Percentiles rank a stretch among this genome's conserved stretches.
phyloP scores from a whole-genome alignment of 768 basidiomycete genomes.

The Mrakia blollopis region DNA sequence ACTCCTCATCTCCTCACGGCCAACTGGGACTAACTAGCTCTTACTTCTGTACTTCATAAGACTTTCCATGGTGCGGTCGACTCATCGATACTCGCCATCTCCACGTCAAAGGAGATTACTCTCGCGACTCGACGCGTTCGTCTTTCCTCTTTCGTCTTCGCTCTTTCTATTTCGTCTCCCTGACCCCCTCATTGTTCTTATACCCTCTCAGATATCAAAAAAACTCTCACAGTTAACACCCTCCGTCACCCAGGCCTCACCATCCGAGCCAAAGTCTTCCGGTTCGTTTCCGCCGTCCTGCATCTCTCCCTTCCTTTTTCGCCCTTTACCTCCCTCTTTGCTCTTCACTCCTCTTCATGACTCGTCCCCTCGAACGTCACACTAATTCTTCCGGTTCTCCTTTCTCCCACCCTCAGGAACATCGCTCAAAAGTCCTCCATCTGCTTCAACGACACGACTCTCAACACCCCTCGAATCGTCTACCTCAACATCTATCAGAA shows the following conservation, averaged over 20 bases:
- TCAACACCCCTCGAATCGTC: conserved; percentile 61
- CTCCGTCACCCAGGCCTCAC: conserved; percentile 30
- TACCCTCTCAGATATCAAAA: conserved; percentile 24
- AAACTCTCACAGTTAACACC: conserved; percentile 31
- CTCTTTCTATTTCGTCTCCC: not conserved
- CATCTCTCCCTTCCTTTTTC: not conserved
- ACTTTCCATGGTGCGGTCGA: conserved; percentile 91
- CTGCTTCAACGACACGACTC: conserved; percentile 67
- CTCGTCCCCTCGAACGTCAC: not conserved
- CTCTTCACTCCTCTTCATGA: not conserved
- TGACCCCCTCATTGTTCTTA: not conserved
- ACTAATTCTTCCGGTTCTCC: not conserved
- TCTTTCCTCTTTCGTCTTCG: not conserved
- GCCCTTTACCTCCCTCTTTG: not conserved
- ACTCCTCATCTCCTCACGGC: not conserved
- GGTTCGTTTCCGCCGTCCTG: conserved; percentile 4
- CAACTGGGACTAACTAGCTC: not conserved
- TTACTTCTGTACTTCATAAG: conserved; percentile 46
- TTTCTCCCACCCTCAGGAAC: not conserved
- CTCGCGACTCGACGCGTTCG: conserved; percentile 62
- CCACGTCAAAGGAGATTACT: conserved; percentile 73
- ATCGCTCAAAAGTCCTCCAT: conserved; percentile 47
- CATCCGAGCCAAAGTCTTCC: conserved; percentile 23
- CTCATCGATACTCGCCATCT: conserved; percentile 69
- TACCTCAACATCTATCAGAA: conserved; percentile 83